These are phyloP conservation scores for Ceriops decandra DNA, from an alignment of 345 rosid genomes.

Conservation along the genomic window DNA sequence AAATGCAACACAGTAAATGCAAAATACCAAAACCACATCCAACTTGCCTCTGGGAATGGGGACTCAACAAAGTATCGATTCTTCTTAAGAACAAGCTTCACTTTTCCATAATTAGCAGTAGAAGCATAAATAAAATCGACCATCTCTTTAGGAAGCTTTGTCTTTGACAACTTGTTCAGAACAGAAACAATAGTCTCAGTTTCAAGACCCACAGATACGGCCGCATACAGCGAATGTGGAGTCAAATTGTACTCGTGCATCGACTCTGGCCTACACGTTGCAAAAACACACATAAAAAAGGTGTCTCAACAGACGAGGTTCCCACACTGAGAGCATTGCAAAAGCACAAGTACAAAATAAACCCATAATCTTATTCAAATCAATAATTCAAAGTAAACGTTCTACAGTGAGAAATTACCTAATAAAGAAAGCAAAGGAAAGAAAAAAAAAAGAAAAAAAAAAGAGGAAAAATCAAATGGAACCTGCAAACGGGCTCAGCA, in stretches of 20 bases:
- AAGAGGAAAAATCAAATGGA: not conserved
- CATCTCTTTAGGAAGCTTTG: slow-evolving; percentile 88
- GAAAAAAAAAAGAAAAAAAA: too few relatives aligned
- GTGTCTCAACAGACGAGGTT: too few relatives aligned
- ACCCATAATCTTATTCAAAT: not conserved
- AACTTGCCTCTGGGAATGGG: slow-evolving; percentile 81
- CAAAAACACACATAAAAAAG: slow-evolving; percentile 5
- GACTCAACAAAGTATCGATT: slow-evolving; percentile 86
- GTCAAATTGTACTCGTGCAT: slow-evolving; percentile 98
- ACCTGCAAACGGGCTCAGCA: slow-evolving; percentile 99
- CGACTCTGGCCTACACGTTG: slow-evolving; percentile 70
- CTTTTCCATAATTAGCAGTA: slow-evolving; percentile 96
- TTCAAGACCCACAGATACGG: slow-evolving; percentile 92
- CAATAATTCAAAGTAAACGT: too few relatives aligned
- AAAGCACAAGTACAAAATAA: not conserved
- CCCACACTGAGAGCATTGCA: too few relatives aligned
- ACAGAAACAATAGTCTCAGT: slow-evolving; percentile 84
- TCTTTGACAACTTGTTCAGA: slow-evolving; percentile 84
- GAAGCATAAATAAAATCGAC: slow-evolving; percentile 78
- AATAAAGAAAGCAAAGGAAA: not conserved
- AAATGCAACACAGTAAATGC: not conserved
- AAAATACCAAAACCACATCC: slow-evolving; percentile 13
- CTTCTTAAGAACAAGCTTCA: slow-evolving; percentile 92
- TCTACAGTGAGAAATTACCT: too few relatives aligned
- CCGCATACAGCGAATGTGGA: slow-evolving; percentile 93